phyloP scores from a whole-genome alignment of 2,329 filamentous ascomycete genomes.

The Colletotrichum paranaense region DNA sequence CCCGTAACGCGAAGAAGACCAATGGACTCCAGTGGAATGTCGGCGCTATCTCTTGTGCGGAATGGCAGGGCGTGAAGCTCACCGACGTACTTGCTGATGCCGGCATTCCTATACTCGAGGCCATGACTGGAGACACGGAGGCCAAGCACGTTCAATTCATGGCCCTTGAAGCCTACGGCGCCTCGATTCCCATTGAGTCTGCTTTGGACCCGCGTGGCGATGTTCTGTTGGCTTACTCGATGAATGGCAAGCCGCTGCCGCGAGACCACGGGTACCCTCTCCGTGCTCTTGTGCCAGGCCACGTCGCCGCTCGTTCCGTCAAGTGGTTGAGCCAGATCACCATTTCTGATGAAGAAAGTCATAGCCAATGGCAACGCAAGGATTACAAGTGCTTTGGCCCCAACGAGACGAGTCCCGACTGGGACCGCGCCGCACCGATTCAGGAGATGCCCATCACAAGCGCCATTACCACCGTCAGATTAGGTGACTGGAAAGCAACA shows the following conservation, averaged over 20 bases:
- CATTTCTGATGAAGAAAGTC: conserved; percentile 74
- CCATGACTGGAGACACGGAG: conserved; percentile 49
- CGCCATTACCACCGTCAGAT: conserved; percentile 67
- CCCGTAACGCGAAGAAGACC: conserved; percentile 56
- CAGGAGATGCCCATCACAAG: conserved; percentile 77
- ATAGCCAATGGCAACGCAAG: conserved; percentile 72
- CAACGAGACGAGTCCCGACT: conserved; percentile 69
- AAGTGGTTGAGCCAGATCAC: conserved; percentile 76
- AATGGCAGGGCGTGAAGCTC: conserved; percentile 68
- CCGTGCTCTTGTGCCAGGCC: conserved; percentile 71
- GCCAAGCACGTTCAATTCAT: conserved; percentile 67
- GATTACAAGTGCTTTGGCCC: conserved; percentile 79
- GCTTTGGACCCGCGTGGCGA: conserved; percentile 71
- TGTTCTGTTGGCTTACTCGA: conserved; percentile 73
- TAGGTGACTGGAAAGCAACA: conserved; percentile 49
- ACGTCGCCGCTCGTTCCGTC: conserved; percentile 74
- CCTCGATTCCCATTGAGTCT: conserved; percentile 70
- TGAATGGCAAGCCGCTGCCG: conserved; percentile 73
- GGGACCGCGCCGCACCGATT: conserved; percentile 71
- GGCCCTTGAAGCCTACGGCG: conserved; percentile 69
- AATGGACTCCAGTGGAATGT: conserved; percentile 70
- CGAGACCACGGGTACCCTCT: conserved; percentile 75
- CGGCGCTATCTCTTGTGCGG: conserved; percentile 70
- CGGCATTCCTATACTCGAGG: conserved; percentile 57
- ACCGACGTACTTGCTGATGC: conserved; percentile 67